Evolutionary conservation across 768 basidiomycete genomes (phyloP).

Genomic region (Brasilioporus rufonigricans): DNA sequence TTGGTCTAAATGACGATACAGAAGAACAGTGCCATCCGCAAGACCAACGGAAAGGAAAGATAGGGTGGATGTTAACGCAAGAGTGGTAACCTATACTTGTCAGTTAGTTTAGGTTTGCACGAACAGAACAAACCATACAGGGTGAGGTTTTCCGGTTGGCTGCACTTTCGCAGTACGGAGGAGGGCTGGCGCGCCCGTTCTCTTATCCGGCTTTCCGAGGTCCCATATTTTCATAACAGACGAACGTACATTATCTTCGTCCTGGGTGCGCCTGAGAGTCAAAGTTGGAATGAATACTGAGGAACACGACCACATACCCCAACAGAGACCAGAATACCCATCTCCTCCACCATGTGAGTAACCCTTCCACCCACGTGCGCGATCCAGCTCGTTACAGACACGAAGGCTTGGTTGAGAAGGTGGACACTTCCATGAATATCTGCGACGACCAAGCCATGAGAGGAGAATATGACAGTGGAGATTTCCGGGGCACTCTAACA

Average conservation of each 20-base stretch:
- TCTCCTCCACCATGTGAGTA: conserved; percentile 82
- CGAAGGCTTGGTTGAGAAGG: conserved; percentile 71
- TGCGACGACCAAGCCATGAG: conserved; percentile 69
- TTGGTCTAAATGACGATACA: conserved; percentile 90
- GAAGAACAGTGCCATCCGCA: conserved; percentile 90
- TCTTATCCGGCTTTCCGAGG: conserved; percentile 66
- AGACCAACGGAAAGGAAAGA: conserved; percentile 90
- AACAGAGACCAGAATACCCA: conserved; percentile 81
- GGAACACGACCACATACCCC: conserved; percentile 55
- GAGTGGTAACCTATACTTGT: conserved; percentile 58
- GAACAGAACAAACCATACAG: conserved; percentile 41
- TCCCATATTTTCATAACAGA: conserved; percentile 90
- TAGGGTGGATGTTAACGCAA: conserved; percentile 75
- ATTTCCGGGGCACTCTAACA: conserved; percentile 65
- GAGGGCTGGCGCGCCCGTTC: conserved; percentile 56
- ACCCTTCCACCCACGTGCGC: conserved; percentile 79
- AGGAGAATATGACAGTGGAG: conserved; percentile 62
- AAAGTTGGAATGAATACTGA: conserved; percentile 1
- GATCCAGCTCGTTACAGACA: conserved; percentile 69
- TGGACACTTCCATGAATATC: conserved; percentile 86
- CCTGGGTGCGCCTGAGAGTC: conserved; percentile 43
- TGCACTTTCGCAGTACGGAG: conserved; percentile 78
- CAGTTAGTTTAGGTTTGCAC: background rate
- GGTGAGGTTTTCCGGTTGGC: conserved; percentile 73
- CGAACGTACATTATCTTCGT: conserved; percentile 66